Conservation (phyloP, 1,139 yeast genomes). For the Zygoascus meyerae region DNA sequence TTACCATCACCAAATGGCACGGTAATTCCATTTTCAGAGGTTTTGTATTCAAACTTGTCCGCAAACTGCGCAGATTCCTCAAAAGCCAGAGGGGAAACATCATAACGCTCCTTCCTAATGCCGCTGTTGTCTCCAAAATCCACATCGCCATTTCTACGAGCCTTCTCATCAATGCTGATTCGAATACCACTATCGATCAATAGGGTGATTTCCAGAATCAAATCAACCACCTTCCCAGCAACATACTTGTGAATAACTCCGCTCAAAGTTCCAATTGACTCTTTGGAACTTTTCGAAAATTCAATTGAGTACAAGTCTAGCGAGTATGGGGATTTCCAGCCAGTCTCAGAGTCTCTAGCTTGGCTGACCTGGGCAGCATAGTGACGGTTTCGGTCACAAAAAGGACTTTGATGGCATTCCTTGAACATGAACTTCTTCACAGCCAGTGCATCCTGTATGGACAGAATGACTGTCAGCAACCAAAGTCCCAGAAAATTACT, state of each 20-base stretch:
- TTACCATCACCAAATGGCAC: conserved; percentile 40
- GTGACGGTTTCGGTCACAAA: conserved; percentile 74
- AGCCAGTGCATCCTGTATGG: conserved; percentile 31
- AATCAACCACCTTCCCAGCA: conserved; percentile 25
- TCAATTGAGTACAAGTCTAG: conserved; percentile 43
- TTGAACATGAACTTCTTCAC: conserved; percentile 72
- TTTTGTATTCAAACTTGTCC: conserved; percentile 5
- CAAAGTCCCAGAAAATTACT: too few relatives aligned
- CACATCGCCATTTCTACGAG: conserved; percentile 36
- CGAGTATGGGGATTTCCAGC: conserved; percentile 43
- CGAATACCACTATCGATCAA: conserved; percentile 53
- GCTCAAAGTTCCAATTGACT: background rate
- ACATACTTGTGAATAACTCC: conserved; percentile 47
- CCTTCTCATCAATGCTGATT: conserved; percentile 57
- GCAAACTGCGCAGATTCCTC: conserved; percentile 19
- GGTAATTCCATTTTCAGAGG: conserved; percentile 10
- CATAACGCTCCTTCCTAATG: conserved; percentile 44
- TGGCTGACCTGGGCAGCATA: conserved; percentile 49
- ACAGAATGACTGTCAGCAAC: conserved; percentile 12
- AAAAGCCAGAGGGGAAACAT: conserved; percentile 63
- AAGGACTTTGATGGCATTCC: conserved; percentile 76
- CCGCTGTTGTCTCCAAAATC: conserved; percentile 24
- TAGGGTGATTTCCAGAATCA: conserved; percentile 55
- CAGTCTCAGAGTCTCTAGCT: conserved; percentile 22
- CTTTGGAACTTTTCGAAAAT: conserved; percentile 1